phyloP scores from a whole-genome alignment of 2,329 filamentous ascomycete genomes.

The Colletotrichum sp. region DNA sequence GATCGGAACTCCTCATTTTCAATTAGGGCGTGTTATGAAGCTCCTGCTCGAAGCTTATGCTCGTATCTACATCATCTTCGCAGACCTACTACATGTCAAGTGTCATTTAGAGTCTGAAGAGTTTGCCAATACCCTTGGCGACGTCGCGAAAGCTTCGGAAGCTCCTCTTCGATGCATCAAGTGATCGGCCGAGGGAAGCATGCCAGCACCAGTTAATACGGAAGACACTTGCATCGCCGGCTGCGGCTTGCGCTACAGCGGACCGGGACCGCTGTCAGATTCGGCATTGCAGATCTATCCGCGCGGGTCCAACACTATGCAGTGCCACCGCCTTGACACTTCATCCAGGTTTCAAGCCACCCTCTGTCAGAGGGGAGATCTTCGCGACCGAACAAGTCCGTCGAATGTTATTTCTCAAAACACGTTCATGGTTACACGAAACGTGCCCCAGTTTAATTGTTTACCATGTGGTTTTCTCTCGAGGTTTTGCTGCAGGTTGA shows the following conservation, averaged over 20 bases:
- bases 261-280: background rate
- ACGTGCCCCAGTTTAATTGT: background rate
- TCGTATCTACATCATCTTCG: background rate
- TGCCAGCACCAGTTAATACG: background rate
- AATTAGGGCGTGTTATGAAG: background rate
- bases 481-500: background rate
- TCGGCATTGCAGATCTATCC: slow-evolving; percentile 14
- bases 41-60: background rate
- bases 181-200: background rate
- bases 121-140: background rate
- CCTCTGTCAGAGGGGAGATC: background rate
- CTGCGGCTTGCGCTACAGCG: background rate
- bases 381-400: background rate
- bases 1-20: background rate
- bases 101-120: background rate
- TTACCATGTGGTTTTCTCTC: background rate
- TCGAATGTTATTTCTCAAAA: background rate
- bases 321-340: slow-evolving; percentile 20
- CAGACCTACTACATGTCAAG: background rate
- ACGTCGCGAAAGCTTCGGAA: background rate
- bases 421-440: background rate
- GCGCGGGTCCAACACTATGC: background rate
- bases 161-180: background rate
- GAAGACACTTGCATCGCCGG: background rate
- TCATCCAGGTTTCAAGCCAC: background rate